These are phyloP conservation scores for Tetraselmis striata DNA, from an alignment of 139 green algal genomes.

Conservation along the genomic window DNA sequence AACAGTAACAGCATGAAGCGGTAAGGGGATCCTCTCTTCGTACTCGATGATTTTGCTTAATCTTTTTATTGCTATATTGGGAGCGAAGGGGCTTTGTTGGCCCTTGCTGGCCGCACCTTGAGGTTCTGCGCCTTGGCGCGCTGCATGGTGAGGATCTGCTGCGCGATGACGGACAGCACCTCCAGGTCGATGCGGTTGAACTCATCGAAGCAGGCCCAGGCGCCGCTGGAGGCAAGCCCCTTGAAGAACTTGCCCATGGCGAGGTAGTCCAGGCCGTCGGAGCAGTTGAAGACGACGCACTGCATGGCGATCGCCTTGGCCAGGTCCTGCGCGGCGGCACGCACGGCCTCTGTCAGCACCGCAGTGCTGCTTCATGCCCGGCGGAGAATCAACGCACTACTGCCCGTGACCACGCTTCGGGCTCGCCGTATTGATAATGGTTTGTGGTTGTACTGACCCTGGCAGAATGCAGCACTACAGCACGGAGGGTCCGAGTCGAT, in stretches of 20 bases:
- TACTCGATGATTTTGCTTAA: too few species aligned
- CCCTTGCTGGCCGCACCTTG: too few species aligned
- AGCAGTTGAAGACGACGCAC: conserved; percentile 88
- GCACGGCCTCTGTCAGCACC: not conserved
- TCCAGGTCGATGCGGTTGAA: conserved; percentile 79
- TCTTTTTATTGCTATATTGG: too few species aligned
- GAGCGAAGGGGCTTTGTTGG: too few species aligned
- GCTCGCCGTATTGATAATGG: too few species aligned
- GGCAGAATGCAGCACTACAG: too few species aligned
- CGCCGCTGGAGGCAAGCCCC: conserved; percentile 56
- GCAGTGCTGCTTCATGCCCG: not conserved
- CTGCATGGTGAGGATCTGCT: conserved; percentile 85
- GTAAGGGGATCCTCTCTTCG: too few species aligned
- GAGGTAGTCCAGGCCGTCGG: conserved; percentile 72
- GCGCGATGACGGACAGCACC: conserved; percentile 72
- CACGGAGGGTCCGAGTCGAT: too few species aligned
- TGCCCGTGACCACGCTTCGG: too few species aligned
- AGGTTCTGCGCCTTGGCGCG: conserved; percentile 59
- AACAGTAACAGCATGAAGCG: too few species aligned
- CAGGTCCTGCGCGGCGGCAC: conserved; percentile 4
- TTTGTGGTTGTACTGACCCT: too few species aligned
- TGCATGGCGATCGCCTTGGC: conserved; percentile 74
- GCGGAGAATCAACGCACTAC: not conserved
- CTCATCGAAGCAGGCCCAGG: conserved; percentile 76
- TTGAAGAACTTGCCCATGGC: conserved; percentile 81